Base-by-base conservation (phyloP, 257 asterid species). In the Solanum neorickii region DNA sequence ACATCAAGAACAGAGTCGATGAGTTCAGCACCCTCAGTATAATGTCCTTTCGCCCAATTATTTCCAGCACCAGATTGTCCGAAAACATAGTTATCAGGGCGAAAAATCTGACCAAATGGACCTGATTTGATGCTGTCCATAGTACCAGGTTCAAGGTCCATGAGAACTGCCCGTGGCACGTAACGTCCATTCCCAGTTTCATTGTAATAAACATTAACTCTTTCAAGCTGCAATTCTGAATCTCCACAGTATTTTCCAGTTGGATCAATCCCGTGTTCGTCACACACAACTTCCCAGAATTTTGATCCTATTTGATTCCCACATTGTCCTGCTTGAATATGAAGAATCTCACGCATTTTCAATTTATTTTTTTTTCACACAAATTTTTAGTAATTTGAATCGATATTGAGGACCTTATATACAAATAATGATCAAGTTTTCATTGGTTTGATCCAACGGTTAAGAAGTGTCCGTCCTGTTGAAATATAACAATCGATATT, bases 251-350 rank as follows among this genome's bases (percentile, higher is more conserved):
- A 89, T 33, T 82, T 87, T 66, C 91, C 91, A 33, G 73, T 86
- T 62, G 89, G 87, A 86, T 89, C 91, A 75, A 86, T 89, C 39
- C 91, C 91, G 52, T 89, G 91, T 62, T 89, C 91, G 23, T 83
- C 87, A 49, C 91, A 89, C 1, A 89, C 91, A 47, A 87, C 87
- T 86, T 89, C 91, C 91, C 89, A 89, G 31, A 88, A 89, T 69
- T 89, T 89, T 65, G 91, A 89, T 27, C 91, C 91, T 23, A 89
- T 89, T 83, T 89, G 91, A 42, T 89, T 89, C 87, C 91, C 89
- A 52, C 91, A 89, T 86, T 89, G 91, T 31, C 91, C 91, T 74
- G 87, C 91, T 84, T 89, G 91, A 74, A 89, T 86, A 87, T 86
- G 89, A 86, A 89, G 89, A 89, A 89, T 89, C 49, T 89, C 89